phyloP scores from a whole-genome alignment of 2,329 filamentous ascomycete genomes.

The Xylariaceae sp. region DNA sequence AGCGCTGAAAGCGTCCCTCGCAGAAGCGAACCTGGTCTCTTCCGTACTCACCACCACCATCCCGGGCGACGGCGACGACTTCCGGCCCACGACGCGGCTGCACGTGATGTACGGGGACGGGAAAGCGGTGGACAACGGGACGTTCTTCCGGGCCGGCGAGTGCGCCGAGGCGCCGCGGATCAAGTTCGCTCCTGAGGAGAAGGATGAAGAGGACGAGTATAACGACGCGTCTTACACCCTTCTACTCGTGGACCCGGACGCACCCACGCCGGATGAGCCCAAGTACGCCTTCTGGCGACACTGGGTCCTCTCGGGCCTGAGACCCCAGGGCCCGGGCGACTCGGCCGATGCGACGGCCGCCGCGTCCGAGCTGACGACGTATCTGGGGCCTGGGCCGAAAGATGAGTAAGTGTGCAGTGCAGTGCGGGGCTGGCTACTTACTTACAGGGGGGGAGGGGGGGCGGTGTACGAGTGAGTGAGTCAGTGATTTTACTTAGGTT shows the following conservation, averaged over 20 bases:
- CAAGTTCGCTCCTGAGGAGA: conserved; percentile 26
- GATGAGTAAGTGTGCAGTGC: conserved; percentile 44
- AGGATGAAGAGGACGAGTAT: conserved; percentile 26
- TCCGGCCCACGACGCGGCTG: conserved; percentile 38
- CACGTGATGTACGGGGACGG: conserved; percentile 33
- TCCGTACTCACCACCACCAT: conserved; percentile 40
- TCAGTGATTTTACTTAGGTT: not conserved
- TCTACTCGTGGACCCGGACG: conserved; percentile 49
- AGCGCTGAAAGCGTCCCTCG: conserved; percentile 29
- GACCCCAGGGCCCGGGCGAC: conserved; percentile 24
- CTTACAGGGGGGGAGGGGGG: too few species aligned
- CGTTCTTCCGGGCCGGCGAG: conserved; percentile 36
- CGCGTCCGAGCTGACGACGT: conserved; percentile 36
- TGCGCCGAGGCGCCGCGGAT: conserved; percentile 34
- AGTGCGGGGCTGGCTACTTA: too few species aligned
- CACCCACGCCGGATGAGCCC: conserved; percentile 49
- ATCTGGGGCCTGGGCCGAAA: conserved; percentile 40
- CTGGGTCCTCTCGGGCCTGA: conserved; percentile 42
- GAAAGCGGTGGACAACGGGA: conserved; percentile 33
- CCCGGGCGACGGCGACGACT: conserved; percentile 34
- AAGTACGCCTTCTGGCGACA: conserved; percentile 53
- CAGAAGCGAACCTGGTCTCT: conserved; percentile 35
- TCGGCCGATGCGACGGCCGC: conserved; percentile 1
- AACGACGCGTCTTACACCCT: conserved; percentile 41
- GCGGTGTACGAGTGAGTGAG: too few species aligned